These are phyloP conservation scores for Xylariaceae sp. DNA, from an alignment of 2,329 filamentous ascomycete genomes.

Conservation along the genomic window DNA sequence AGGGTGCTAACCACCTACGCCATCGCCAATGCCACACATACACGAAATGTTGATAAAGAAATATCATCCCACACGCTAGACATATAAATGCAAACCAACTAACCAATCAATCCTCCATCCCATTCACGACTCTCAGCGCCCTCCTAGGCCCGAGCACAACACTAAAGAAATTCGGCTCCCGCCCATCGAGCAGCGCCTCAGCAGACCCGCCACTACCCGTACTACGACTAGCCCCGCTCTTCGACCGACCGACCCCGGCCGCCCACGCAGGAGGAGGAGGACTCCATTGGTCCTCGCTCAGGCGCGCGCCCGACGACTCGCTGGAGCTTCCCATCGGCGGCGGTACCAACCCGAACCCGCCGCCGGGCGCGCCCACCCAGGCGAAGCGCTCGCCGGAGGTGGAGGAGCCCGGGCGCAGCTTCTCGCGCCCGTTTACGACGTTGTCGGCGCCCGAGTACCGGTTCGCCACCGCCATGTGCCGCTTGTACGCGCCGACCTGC, in stretches of 20 bases:
- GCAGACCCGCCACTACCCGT: slow-evolving; percentile 41
- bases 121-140: slow-evolving; percentile 70
- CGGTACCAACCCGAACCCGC: no score
- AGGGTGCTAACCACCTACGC: background rate
- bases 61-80: background rate
- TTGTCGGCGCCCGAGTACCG: slow-evolving; percentile 44
- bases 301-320: slow-evolving; percentile 28
- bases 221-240: slow-evolving; percentile 40
- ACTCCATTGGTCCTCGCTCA: slow-evolving; percentile 35
- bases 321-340: slow-evolving; percentile 5
- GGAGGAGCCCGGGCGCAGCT: slow-evolving; percentile 26
- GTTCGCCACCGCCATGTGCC: slow-evolving; percentile 68
- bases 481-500: slow-evolving; percentile 70
- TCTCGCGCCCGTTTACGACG: slow-evolving; percentile 27
- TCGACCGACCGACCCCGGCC: slow-evolving; percentile 28
- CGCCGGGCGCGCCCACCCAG: slow-evolving; percentile 36
- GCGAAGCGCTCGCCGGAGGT: slow-evolving; percentile 28
- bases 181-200: slow-evolving; percentile 44
- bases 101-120: slow-evolving; percentile 37
- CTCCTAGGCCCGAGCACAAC: slow-evolving; percentile 69
- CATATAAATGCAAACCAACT: background rate
- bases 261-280: slow-evolving; percentile 33
- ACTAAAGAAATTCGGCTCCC: slow-evolving; percentile 72
- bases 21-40: background rate
- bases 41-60: background rate